Evolutionary conservation across 2,329 filamentous ascomycete genomes (phyloP), one percentile per base, ranked within the genome.

Genomic region (Teratosphaeriaceae sp.): DNA sequence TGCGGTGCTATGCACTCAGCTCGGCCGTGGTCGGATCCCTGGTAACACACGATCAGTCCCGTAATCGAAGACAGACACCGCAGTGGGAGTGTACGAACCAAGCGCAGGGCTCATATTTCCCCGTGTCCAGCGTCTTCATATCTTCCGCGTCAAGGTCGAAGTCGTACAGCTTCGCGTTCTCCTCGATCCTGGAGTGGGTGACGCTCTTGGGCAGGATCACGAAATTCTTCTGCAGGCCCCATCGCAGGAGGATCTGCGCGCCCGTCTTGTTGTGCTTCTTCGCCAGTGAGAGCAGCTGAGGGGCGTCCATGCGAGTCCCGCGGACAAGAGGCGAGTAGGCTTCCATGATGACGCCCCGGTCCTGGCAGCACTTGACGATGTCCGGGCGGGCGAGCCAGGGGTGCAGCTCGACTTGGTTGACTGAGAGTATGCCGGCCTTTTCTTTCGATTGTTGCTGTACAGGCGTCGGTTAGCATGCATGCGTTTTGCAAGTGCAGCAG

Each of bases 381-480:
- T 95, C 88, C 18, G 73, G 69, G n/a, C 88, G 74, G 7, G 80
- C 74, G 31, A 88, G 78, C 88, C 88, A 96, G 1, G 89, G 89
- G 65, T 96, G 89, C 9, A 96, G 69, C 66, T 96, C 89, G 65
- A 84, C 88, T 66, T 95, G 89, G 30, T 87, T 88, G 27, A 95
- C 84, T 47, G 82, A 84, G 57, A 95, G 75, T 30, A 86, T 70
- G 19, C 86, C 86, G 3, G 75, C 77, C 52, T 79, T 81, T 8
- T 80, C 82, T 44, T 58, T 44, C 16, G 53, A 38, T 56, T 56
- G 55, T 45, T 51, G 44, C 53, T 58, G 31, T n/a, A n/a, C n/a
- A n/a, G n/a, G n/a, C n/a, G n/a, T n/a, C n/a, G n/a, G n/a, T n/a
- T n/a, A n/a, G n/a, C n/a, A n/a, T n/a, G n/a, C n/a, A n/a, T n/a